A percentile compares a stretch with the other conserved stretches of the same genome.
phyloP scores from a whole-genome alignment of 208 protist species.

The Phytomonas francai region DNA sequence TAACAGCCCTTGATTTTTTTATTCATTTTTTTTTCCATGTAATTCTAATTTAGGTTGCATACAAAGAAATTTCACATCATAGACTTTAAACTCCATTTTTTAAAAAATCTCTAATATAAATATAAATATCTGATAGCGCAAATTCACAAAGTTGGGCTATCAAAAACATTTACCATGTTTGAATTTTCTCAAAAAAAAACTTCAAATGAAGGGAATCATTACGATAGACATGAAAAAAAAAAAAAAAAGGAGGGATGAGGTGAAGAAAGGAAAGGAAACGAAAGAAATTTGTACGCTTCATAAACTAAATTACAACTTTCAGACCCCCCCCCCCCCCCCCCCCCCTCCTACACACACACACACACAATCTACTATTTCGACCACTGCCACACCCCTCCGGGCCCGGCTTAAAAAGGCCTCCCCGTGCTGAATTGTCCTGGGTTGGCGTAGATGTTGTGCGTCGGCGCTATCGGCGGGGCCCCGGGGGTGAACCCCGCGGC shows the following conservation, averaged over 20 bases:
- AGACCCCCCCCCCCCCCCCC: not conserved
- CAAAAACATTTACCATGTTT: not conserved
- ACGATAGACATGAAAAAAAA: slow-evolving; percentile 8
- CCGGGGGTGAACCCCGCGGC: not conserved
- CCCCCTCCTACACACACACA: not conserved
- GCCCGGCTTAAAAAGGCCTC: slow-evolving; percentile 32
- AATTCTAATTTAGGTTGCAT: not conserved
- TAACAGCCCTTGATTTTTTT: not conserved
- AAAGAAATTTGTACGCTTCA: not conserved
- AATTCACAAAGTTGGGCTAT: not conserved
- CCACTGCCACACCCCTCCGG: not conserved
- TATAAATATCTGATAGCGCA: not conserved
- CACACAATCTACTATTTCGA: slow-evolving; percentile 7
- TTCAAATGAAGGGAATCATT: not conserved
- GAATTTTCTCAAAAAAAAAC: slow-evolving; percentile 1
- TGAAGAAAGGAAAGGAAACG: not conserved
- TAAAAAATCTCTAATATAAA: not conserved
- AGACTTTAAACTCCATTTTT: not conserved
- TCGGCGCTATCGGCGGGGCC: slow-evolving; percentile 19
- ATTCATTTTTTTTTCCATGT: not conserved
- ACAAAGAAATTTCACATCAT: not conserved
- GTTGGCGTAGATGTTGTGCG: slow-evolving; percentile 23
- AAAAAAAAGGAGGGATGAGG: not conserved
- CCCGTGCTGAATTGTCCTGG: slow-evolving; percentile 54
- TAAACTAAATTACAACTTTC: not conserved